Base-by-base conservation (phyloP, 139 green algal genomes). In the Klebsormidium nitens region DNA sequence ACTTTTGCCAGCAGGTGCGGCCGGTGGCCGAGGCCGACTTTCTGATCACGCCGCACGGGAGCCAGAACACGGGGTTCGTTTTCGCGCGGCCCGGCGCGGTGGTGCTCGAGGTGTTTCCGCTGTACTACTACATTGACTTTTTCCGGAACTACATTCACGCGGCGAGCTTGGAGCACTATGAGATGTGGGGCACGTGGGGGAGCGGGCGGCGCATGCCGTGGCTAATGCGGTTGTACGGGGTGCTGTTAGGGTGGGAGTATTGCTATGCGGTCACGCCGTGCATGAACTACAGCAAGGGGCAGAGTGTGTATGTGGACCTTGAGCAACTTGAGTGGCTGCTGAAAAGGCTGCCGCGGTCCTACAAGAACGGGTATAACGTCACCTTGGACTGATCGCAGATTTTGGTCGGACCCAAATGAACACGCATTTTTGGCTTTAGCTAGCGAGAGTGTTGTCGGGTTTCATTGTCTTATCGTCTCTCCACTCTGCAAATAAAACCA, bases 31-130 rank as follows among this genome's bases (percentile, higher is more conserved):
- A 36, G 14, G 56, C 32, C 14, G 56, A 64, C 31, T 19, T 64
- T 17, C 14, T 64, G 14, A 14, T 64, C 56, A 64, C 56, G 56
- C 56, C 56, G 28, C 56, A 64, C 31, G 56, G 56, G 14, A 34
- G 14, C 14, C 56, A 64, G 28, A 64, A 64, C 56, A 17, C 19
- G 14, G 17, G 17, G 14, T 19, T 64, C 14, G 14, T 64, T 17
- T 64, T 64, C 19, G 56, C 56, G 28, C 56, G 14, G 28, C 56
- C 14, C 32, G 28, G 35, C 14, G 56, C 56, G 17, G 35, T 17
- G 56, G 56, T 64, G 14, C 14, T 64, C 14, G 56, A 64, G 56
- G 19, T 64, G 14, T 64, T 64, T 19, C 56, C 56, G 14, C 19
- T 58, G 14, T 17, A 34, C 29, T 64, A 64, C 31, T 17, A 64